These are phyloP conservation scores for Wallacemonas collosoma DNA, from an alignment of 208 protist genomes.

Conservation along the genomic window DNA sequence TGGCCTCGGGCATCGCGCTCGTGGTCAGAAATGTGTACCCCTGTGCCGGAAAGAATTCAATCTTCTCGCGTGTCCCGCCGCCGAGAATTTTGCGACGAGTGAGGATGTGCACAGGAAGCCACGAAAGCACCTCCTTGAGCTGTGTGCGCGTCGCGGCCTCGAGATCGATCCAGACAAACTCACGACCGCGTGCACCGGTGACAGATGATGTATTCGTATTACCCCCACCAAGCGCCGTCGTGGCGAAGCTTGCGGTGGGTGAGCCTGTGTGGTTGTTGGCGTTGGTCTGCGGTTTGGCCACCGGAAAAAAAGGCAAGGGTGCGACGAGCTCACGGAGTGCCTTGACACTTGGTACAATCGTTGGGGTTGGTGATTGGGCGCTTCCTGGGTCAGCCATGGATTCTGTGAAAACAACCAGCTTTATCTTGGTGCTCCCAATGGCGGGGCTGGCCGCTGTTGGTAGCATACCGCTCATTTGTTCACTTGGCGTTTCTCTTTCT, in stretches of 20 bases:
- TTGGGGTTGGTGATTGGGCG: background rate
- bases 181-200: background rate
- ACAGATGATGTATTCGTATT: background rate
- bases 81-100: constrained; percentile 30
- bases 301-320: constrained; percentile 5
- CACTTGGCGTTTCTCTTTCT: no score
- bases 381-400: background rate
- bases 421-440: constrained; percentile 9
- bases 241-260: no score
- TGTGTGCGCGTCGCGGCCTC: constrained; percentile 22
- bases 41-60: constrained; percentile 59
- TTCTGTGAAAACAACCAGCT: constrained; percentile 6
- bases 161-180: constrained; percentile 43
- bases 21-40: constrained; percentile 49
- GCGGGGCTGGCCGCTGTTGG: background rate
- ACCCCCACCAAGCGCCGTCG: background rate
- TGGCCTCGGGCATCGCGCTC: constrained; percentile 24
- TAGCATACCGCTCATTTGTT: background rate
- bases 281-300: background rate
- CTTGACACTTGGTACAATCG: background rate
- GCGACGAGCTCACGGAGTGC: background rate
- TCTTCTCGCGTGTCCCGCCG: constrained; percentile 7
- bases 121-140: constrained; percentile 35
- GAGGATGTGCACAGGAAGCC: constrained; percentile 47
- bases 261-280: background rate